Evolutionary conservation across 805 yeast genomes (phyloP), one percentile per base, ranked within the genome.

Genomic region (Middelhovenomyces tepae): DNA sequence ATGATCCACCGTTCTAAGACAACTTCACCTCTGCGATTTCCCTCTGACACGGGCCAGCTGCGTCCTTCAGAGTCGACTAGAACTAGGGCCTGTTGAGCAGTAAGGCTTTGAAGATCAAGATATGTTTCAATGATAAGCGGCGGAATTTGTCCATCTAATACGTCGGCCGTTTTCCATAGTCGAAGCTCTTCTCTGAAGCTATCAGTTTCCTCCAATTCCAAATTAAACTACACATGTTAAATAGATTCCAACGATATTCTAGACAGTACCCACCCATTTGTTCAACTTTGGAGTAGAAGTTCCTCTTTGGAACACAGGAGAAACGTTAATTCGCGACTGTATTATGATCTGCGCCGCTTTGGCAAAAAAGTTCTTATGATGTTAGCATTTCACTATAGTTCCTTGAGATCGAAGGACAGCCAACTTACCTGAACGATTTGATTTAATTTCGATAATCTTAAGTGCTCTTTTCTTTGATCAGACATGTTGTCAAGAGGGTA

Each of bases 1-100:
- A 91, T 60, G 16, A 85, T 64, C 98, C 98, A 91, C 38, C 98
- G 68, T 51, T 91, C 98, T 37, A 91, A 59, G 2, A 91, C 95
- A n/a, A 91, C 72, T 55, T 89, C 97, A 11, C 73, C 66, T 47
- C 80, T 80, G 47, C 71, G 73, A 2, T 69, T 64, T 9, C 78
- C 79, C 38, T 67, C 72, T 7, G 78, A 63, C 70, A 79, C 75
- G 9, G 67, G 45, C 43, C 45, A 47, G n/a, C 43, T 32, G 41
- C 64, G 64, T 16, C 67, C 70, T 5, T 65, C 64, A 3, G 65
- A 67, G 44, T 79, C 87, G 18, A 62, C 62, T 24, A 82, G 53
- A 21, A 75, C 68, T 19, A 82, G 64, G 14, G 74, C 63, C 41
- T 79, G 83, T 26, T 71, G 69, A 1, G 74, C 55, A 5, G 69